Base-by-base conservation (phyloP, 2,329 filamentous ascomycete species). In the Aaosphaeria arxii region DNA sequence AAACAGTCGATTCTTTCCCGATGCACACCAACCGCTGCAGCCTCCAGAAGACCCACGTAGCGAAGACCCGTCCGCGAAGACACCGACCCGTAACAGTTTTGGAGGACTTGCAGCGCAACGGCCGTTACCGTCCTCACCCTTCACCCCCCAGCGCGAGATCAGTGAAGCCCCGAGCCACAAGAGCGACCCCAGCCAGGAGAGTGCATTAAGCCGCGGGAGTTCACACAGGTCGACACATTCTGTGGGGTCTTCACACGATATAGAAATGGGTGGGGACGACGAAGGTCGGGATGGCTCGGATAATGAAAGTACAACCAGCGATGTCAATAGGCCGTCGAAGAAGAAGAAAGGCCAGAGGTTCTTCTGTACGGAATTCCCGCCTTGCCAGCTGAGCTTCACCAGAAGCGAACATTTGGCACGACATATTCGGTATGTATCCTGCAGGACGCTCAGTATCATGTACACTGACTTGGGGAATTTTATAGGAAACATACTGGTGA, bases 261-360 rank as follows among this genome's bases (percentile, higher is more conserved):
- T 89, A 28, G 86, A 89, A 50, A 89, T 91, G 80, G 86, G 86
- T 36, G 86, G 87, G 13, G 87, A 87, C 7, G 88, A 89, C 48
- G 85, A 80, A 44, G 87, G 88, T 28, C 61, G 62, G 40, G 74
- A 76, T 30, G 74, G 62, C 2, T 77, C 75, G 7, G 76, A 79
- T 58, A 74, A 76, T 44, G 77, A 78, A 29, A 78, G 76, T 52
- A 70, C 70, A 11, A 72, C 66, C 11, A 76, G 74, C 52, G 76
- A 78, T 31, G 88, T 87, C 9, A 88, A 89, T 51, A 82, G 86
- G 53, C 87, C 88, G 6, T 85, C 81, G 45, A 95, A 95, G 74
- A 97, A 96, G 81, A 96, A 96, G 75, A 96, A 96, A 71, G 90
- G 91, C 0, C 91, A 96, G 69, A 84, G 90, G 41, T 99, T 99